These are phyloP conservation scores for Protomyces gravidus DNA, from an alignment of 1,139 yeast genomes.

Conservation along the genomic window DNA sequence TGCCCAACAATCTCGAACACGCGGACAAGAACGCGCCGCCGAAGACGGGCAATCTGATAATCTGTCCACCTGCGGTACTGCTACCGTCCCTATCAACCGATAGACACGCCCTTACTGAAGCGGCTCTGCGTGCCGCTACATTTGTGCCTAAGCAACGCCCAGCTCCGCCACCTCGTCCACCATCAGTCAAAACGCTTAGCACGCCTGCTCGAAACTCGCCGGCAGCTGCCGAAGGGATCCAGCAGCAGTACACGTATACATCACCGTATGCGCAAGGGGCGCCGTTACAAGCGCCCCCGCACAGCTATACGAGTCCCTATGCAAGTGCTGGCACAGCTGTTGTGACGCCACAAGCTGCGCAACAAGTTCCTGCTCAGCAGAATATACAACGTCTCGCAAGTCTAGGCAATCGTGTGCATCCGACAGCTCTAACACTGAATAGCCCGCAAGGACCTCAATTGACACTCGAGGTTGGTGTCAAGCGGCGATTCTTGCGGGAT, in stretches of 20 bases:
- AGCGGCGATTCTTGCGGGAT: conserved; percentile 32
- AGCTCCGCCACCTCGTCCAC: not conserved
- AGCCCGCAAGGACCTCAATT: conserved; percentile 2
- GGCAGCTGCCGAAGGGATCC: not conserved
- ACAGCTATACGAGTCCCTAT: not conserved
- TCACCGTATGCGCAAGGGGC: not conserved
- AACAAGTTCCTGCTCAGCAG: not conserved
- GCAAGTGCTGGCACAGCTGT: not conserved
- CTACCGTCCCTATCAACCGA: conserved; percentile 8
- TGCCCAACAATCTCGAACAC: conserved; percentile 75
- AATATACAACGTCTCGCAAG: not conserved
- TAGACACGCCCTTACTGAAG: not conserved
- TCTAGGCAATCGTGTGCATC: not conserved
- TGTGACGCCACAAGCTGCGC: not conserved
- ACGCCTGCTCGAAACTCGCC: not conserved
- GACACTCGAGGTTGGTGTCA: conserved; percentile 32
- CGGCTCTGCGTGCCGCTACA: not conserved
- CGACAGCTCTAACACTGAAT: not conserved
- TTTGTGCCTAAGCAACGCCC: not conserved
- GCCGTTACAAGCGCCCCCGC: not conserved
- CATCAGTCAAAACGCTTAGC: not conserved
- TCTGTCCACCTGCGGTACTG: conserved; percentile 6
- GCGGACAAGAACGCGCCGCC: conserved; percentile 89
- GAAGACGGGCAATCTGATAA: conserved; percentile 60
- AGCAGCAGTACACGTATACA: not conserved